Percentiles rank a stretch among this genome's conserved stretches.
Evolutionary conservation across 73 alveolate species (phyloP).

Genomic region (Paramecium octaurelia): DNA sequence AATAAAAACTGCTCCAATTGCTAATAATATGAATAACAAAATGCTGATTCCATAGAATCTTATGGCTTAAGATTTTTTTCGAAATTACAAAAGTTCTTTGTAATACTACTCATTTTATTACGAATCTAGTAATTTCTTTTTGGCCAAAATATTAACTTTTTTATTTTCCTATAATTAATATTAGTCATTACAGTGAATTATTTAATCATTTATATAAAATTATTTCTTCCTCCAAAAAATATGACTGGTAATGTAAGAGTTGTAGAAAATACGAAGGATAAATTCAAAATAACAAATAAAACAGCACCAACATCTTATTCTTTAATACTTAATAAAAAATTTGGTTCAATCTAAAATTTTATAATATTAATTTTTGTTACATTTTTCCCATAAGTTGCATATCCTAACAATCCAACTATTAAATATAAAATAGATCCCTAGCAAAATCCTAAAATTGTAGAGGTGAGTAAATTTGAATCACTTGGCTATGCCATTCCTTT

Average conservation of each 20-base stretch:
- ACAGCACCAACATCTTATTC: not conserved
- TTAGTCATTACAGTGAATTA: not conserved
- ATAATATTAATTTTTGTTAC: not conserved
- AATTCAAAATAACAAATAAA: not conserved
- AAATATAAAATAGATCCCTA: not conserved
- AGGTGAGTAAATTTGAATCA: not conserved
- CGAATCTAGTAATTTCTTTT: not conserved
- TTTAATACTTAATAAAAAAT: not conserved
- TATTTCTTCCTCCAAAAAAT: conserved; percentile 40
- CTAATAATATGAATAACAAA: not conserved
- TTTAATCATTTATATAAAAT: not conserved
- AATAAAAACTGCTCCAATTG: not conserved
- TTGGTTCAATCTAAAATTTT: not conserved
- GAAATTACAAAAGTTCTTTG: not conserved
- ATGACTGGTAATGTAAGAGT: conserved; percentile 30
- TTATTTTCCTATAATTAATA: not conserved
- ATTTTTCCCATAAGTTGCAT: conserved; percentile 21
- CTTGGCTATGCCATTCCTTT: not conserved
- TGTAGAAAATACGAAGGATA: not conserved
- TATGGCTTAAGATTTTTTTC: not conserved
- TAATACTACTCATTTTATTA: not conserved
- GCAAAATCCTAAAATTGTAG: not conserved
- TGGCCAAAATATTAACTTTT: not conserved
- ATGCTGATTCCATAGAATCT: conserved; percentile 24
- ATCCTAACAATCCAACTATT: conserved; percentile 19